These are phyloP conservation scores for Tagetes patula DNA, from an alignment of 129 eudicot species.

Conservation along the genomic window DNA sequence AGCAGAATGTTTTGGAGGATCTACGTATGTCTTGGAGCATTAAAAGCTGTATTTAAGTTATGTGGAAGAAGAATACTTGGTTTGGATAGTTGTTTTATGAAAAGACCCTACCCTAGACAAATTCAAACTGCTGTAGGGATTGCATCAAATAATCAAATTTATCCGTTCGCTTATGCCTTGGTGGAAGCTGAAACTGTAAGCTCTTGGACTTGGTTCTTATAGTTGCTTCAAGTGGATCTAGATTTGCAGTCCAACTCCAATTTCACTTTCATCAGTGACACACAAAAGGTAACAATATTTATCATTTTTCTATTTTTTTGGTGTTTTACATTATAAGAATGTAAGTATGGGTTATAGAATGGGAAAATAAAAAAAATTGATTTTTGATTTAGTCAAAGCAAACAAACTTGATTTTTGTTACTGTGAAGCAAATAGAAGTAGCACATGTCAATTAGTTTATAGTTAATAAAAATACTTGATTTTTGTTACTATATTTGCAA, in stretches of 20 bases:
- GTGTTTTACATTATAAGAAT: too few relatives aligned
- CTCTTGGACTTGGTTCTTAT: neutral
- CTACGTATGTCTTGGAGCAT: neutral
- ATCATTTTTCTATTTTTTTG: neutral
- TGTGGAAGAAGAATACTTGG: neutral
- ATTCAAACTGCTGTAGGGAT: neutral
- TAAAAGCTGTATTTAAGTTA: neutral
- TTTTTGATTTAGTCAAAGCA: too few relatives aligned
- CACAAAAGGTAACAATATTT: neutral
- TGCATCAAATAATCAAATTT: neutral
- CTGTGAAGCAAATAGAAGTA: too few relatives aligned
- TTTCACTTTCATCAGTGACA: conserved; percentile 2
- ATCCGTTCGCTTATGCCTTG: neutral
- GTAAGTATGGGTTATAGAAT: too few relatives aligned
- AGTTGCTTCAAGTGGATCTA: neutral
- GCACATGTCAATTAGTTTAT: too few relatives aligned
- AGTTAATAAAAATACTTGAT: too few relatives aligned
- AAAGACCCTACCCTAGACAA: neutral
- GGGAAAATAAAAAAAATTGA: too few relatives aligned
- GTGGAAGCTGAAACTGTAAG: neutral
- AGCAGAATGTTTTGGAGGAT: neutral
- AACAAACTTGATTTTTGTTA: too few relatives aligned
- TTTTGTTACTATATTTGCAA: too few relatives aligned
- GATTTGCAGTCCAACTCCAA: neutral
- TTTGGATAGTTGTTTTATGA: neutral